Conservation (phyloP, 345 rosid species). For the Syzygium grande region DNA sequence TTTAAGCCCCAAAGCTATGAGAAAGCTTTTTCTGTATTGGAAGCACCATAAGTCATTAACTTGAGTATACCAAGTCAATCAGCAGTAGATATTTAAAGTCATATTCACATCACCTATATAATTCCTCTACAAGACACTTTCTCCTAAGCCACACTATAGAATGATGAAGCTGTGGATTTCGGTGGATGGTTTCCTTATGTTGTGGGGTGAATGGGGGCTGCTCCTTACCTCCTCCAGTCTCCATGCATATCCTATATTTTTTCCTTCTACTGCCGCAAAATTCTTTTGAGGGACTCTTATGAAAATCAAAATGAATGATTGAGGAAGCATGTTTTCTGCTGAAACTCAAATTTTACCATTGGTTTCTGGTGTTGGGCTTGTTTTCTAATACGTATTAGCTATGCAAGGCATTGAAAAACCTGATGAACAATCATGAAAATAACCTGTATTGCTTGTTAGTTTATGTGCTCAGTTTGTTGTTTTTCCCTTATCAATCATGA, state of each 20-base stretch:
- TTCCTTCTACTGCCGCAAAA: background rate
- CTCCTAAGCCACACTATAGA: background rate
- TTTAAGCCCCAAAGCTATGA: background rate
- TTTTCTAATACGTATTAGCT: background rate
- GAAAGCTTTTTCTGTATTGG: background rate
- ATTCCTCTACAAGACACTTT: background rate
- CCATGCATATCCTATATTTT: background rate
- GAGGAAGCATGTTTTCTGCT: background rate
- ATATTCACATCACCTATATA: background rate
- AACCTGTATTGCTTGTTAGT: background rate
- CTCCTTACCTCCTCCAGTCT: background rate
- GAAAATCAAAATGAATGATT: background rate
- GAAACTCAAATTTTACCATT: background rate
- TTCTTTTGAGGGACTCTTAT: background rate
- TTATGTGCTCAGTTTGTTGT: background rate
- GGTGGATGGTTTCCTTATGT: background rate
- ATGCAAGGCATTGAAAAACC: background rate
- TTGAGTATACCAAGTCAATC: background rate
- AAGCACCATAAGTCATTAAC: background rate
- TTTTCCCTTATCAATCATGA: background rate
- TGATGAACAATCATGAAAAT: background rate
- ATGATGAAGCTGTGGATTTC: background rate
- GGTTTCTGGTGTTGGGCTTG: background rate
- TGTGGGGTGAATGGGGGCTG: background rate
- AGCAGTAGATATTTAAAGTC: background rate